A percentile compares a stretch with the other conserved stretches of the same genome.
phyloP scores from a whole-genome alignment of 2,329 filamentous ascomycete species.

The Sporothrix pallida region DNA sequence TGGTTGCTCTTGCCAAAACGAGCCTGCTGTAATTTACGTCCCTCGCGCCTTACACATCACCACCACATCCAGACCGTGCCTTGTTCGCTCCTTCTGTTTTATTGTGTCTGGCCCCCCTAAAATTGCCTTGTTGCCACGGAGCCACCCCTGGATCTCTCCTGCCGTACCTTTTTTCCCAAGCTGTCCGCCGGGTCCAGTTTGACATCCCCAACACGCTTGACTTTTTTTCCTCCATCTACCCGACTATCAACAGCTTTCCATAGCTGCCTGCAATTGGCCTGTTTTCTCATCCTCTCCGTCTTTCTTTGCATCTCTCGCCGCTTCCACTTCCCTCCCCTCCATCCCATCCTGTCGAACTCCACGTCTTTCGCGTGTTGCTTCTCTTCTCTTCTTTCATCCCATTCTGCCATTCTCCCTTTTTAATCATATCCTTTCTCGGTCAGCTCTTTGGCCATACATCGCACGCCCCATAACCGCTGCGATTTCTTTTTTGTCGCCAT shows the following conservation, averaged over 20 bases:
- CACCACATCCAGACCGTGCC: constrained; percentile 1
- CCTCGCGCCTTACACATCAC: constrained; percentile 21
- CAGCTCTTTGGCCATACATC: not conserved
- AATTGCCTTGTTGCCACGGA: constrained; percentile 22
- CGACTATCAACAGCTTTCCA: constrained; percentile 33
- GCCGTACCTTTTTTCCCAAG: not conserved
- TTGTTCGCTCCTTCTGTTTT: constrained; percentile 22
- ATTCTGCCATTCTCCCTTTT: constrained; percentile 25
- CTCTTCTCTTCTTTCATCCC: constrained; percentile 7
- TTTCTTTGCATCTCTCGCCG: constrained; percentile 19
- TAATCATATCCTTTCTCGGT: constrained; percentile 18
- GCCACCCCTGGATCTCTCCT: constrained; percentile 11
- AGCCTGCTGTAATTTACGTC: constrained; percentile 9
- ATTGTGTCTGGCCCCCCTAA: constrained; percentile 14
- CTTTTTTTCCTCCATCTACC: constrained; percentile 34
- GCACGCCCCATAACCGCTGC: not conserved
- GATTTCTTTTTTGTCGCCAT: not conserved
- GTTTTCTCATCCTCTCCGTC: not conserved
- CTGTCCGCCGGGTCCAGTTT: constrained; percentile 6
- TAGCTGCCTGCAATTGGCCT: constrained; percentile 22
- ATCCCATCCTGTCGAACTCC: constrained; percentile 15
- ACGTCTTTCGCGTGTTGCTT: constrained; percentile 20
- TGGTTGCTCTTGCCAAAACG: constrained; percentile 16
- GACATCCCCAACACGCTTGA: constrained; percentile 33
- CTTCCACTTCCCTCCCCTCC: constrained; percentile 23